Conservation (phyloP, 192 early-diverging fungal genomes). For the Rhizophagus clarus region DNA sequence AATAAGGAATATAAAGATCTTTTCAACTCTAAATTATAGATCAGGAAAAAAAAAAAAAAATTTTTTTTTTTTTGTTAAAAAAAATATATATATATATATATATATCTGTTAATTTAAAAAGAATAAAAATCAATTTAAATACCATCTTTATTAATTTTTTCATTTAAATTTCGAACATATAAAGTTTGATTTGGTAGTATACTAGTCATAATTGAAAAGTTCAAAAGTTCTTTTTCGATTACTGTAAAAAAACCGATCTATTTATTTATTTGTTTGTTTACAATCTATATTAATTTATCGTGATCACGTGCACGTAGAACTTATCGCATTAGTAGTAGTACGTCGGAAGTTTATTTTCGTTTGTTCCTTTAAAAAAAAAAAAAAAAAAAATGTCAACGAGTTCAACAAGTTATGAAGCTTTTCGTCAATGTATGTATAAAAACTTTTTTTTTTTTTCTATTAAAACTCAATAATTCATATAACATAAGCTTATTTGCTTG, state of each 20-base stretch:
- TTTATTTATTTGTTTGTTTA: background rate
- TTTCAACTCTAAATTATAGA: conserved; percentile 60
- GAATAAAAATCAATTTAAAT: conserved; percentile 28
- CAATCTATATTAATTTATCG: no score
- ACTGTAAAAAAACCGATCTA: no score
- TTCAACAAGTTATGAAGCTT: background rate
- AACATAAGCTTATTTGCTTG: background rate
- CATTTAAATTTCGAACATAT: conserved; percentile 77
- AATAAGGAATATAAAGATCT: conserved; percentile 81
- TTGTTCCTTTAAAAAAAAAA: no score
- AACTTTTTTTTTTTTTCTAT: background rate
- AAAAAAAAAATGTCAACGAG: background rate
- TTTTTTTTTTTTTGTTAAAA: no score
- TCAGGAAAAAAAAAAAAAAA: no score
- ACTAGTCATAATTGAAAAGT: background rate
- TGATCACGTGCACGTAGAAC: background rate
- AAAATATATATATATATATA: background rate
- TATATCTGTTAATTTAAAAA: background rate
- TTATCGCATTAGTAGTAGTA: no score
- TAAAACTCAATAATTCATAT: background rate
- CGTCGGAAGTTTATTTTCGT: no score
- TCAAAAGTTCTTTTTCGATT: background rate
- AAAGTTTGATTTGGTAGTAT: conserved; percentile 78
- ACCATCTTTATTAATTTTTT: conserved; percentile 76
- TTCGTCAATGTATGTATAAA: background rate